Evolutionary conservation across 192 early-diverging fungal species (phyloP).

Genomic region (Cladochytrium replicatum): DNA sequence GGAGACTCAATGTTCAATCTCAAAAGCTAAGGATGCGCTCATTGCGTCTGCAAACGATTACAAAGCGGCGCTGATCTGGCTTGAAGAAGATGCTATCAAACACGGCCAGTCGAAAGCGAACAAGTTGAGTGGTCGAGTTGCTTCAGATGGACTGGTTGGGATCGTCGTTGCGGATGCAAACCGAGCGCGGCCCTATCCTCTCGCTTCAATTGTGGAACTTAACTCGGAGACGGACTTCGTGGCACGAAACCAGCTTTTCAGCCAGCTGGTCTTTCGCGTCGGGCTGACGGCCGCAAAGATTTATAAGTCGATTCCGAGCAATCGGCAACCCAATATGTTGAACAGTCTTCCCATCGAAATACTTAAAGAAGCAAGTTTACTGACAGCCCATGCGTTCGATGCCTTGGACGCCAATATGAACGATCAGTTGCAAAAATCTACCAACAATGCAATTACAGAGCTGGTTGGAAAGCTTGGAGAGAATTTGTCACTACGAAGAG

Average conservation of each 20-base stretch:
- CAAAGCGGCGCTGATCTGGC: slow-evolving; percentile 68
- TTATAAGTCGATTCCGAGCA: too few species aligned
- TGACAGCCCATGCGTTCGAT: too few species aligned
- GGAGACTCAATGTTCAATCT: slow-evolving; percentile 66
- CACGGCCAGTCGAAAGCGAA: slow-evolving; percentile 67
- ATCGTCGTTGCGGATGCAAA: slow-evolving; percentile 39
- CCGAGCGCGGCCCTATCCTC: background rate
- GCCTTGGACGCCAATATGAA: too few species aligned
- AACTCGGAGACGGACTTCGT: slow-evolving; percentile 98
- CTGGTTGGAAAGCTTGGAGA: slow-evolving; percentile 81
- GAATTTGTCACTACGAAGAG: slow-evolving; percentile 75
- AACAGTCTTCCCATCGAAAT: too few species aligned
- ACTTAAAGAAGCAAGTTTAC: too few species aligned
- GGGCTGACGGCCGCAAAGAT: slow-evolving; percentile 33
- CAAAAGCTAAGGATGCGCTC: slow-evolving; percentile 83
- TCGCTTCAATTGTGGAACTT: slow-evolving; percentile 38
- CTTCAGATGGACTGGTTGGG: slow-evolving; percentile 70
- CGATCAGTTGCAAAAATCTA: too few species aligned
- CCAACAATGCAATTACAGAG: slow-evolving; percentile 58
- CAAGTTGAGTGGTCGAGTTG: slow-evolving; percentile 68
- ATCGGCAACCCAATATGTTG: too few species aligned
- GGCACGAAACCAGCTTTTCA: slow-evolving; percentile 69
- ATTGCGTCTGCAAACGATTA: slow-evolving; percentile 59
- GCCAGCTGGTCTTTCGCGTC: slow-evolving; percentile 54
- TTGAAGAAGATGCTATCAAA: slow-evolving; percentile 59